Evolutionary conservation across 2,329 filamentous ascomycete species (phyloP).

Genomic region (Colletotrichum australisinense): DNA sequence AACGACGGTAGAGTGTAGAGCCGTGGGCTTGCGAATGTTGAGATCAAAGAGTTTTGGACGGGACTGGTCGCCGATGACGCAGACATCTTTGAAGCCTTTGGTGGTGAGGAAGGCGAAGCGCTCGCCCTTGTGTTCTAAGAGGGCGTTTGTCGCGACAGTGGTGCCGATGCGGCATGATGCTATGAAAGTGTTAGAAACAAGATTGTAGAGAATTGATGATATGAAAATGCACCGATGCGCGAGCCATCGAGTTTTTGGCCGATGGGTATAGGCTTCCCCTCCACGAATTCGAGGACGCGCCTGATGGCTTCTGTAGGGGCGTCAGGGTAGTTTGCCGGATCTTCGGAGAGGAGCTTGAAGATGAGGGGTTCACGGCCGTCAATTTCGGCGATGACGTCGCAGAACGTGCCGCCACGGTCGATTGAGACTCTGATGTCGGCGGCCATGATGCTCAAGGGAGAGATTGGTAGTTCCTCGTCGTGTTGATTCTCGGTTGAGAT

Average conservation of each 20-base stretch:
- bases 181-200: slow-evolving; percentile 46
- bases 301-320: slow-evolving; percentile 79
- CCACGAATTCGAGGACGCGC: slow-evolving; percentile 71
- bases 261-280: slow-evolving; percentile 64
- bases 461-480: not conserved
- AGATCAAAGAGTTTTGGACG: slow-evolving; percentile 80
- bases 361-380: slow-evolving; percentile 75
- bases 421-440: slow-evolving; percentile 46
- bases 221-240: slow-evolving; percentile 41
- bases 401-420: slow-evolving; percentile 79
- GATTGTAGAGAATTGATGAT: not conserved
- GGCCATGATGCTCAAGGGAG: not conserved
- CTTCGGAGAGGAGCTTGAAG: slow-evolving; percentile 81
- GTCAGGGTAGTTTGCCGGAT: slow-evolving; percentile 77
- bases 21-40: slow-evolving; percentile 73
- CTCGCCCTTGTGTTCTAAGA: slow-evolving; percentile 80
- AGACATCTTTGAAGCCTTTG: slow-evolving; percentile 76
- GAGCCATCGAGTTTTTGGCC: slow-evolving; percentile 47
- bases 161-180: slow-evolving; percentile 82
- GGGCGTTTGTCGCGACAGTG: slow-evolving; percentile 79
- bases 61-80: slow-evolving; percentile 80
- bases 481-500: not conserved
- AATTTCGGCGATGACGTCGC: slow-evolving; percentile 75
- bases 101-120: slow-evolving; percentile 77
- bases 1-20: slow-evolving; percentile 74